Evolutionary conservation across 805 yeast genomes (phyloP).

Genomic region (Pichia phayaonensis): DNA sequence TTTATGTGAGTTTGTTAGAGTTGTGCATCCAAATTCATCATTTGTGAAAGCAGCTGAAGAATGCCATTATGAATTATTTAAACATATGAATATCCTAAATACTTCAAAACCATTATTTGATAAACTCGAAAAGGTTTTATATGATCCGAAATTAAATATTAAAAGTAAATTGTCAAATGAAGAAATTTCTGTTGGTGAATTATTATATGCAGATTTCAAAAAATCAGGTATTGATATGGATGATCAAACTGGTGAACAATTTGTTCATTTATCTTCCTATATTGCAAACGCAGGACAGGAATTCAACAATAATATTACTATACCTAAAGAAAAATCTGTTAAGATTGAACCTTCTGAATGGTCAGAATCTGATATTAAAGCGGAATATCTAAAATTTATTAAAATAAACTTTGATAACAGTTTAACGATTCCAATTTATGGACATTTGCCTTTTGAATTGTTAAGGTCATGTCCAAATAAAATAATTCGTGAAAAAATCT

Average conservation of each 20-base stretch:
- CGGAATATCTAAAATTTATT: conserved; percentile 18
- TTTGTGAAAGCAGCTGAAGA: conserved; percentile 78
- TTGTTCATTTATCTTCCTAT: conserved; percentile 70
- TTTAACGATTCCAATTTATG: conserved; percentile 48
- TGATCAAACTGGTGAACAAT: conserved; percentile 51
- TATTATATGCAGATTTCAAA: conserved; percentile 76
- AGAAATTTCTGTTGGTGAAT: conserved; percentile 74
- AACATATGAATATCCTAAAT: conserved; percentile 87
- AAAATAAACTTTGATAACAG: conserved; percentile 31
- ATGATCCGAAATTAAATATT: conserved; percentile 27
- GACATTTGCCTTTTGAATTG: conserved; percentile 57
- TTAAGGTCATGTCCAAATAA: conserved; percentile 51
- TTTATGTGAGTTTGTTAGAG: conserved; percentile 84
- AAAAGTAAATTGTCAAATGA: conserved; percentile 47
- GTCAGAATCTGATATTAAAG: conserved; percentile 23
- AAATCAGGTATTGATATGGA: conserved; percentile 85
- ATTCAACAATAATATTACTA: conserved; percentile 47
- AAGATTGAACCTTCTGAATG: conserved; percentile 23
- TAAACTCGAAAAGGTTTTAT: conserved; percentile 50
- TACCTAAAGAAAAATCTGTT: conserved; percentile 21
- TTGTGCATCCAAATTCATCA: conserved; percentile 68
- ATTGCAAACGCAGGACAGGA: conserved; percentile 78
- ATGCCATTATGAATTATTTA: conserved; percentile 83
- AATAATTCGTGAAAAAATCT: conserved; percentile 53
- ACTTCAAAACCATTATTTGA: conserved; percentile 69